These are phyloP conservation scores for Austroboletus eburneus DNA, from an alignment of 768 basidiomycete species.

Conservation along the genomic window DNA sequence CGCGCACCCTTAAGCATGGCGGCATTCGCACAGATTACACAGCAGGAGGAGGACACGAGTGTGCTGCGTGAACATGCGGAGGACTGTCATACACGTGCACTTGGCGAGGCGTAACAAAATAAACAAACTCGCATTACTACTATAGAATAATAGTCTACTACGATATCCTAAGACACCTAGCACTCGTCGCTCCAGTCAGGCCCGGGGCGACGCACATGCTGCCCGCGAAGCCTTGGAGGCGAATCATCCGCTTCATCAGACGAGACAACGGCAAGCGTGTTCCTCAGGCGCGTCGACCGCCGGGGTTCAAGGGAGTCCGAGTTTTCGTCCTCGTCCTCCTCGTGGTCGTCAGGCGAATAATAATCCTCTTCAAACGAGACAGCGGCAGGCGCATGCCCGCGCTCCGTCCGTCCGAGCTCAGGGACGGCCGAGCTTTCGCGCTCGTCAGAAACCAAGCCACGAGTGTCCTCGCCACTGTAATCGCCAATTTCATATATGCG, in stretches of 20 bases:
- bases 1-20: slow-evolving; percentile 26
- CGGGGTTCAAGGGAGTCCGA: too few species aligned
- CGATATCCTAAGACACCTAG: too few species aligned
- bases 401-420: neutral
- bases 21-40: slow-evolving; percentile 17
- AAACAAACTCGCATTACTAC: too few species aligned
- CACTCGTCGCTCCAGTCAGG: slow-evolving; percentile 7
- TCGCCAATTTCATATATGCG: slow-evolving; percentile 26
- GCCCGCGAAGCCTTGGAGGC: too few species aligned
- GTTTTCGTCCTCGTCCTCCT: slow-evolving; percentile 12
- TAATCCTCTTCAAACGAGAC: slow-evolving; percentile 22
- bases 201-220: too few species aligned
- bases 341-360: too few species aligned
- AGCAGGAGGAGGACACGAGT: slow-evolving; percentile 32
- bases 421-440: slow-evolving; percentile 3
- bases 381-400: neutral
- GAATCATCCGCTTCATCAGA: too few species aligned
- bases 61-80: slow-evolving; percentile 23
- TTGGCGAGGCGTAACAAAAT: slow-evolving; percentile 21
- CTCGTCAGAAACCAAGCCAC: slow-evolving; percentile 9
- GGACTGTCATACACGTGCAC: slow-evolving; percentile 26
- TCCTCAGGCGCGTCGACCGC: too few species aligned
- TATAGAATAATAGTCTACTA: too few species aligned
- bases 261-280: too few species aligned
- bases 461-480: slow-evolving; percentile 5